These are phyloP conservation scores for Aquanectria penicillioides DNA, from an alignment of 2,329 filamentous ascomycete species.

Conservation along the genomic window DNA sequence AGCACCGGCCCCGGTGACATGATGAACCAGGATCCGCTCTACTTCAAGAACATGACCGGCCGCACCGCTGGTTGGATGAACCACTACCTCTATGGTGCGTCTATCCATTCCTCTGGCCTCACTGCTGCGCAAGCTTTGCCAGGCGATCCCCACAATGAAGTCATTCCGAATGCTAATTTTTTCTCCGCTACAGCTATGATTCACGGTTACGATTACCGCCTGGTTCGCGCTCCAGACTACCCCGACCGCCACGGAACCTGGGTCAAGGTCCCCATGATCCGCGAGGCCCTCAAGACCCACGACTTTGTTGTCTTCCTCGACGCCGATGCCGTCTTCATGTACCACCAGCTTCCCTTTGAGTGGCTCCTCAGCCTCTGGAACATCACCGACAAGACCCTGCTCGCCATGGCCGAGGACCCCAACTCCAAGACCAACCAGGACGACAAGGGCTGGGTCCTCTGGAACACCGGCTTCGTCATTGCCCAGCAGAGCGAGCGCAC, in stretches of 20 bases:
- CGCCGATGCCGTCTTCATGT: conserved; percentile 53
- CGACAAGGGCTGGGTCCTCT: conserved; percentile 34
- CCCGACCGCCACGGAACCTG: conserved; percentile 56
- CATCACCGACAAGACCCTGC: conserved; percentile 49
- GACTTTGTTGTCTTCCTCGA: conserved; percentile 57
- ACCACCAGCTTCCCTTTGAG: conserved; percentile 56
- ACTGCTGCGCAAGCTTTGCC: too few relatives aligned
- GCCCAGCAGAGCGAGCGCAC: conserved; percentile 36
- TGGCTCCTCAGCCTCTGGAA: conserved; percentile 60
- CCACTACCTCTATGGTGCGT: conserved; percentile 36
- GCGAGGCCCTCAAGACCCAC: conserved; percentile 51
- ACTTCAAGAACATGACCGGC: conserved; percentile 28
- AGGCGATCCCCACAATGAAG: too few relatives aligned
- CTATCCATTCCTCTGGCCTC: too few relatives aligned
- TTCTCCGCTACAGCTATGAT: conserved; percentile 43
- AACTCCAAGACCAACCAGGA: conserved; percentile 50
- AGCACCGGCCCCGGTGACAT: conserved; percentile 27
- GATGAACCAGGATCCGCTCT: conserved; percentile 25
- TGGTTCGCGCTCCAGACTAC: conserved; percentile 54
- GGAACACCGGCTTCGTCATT: conserved; percentile 36
- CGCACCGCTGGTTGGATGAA: conserved; percentile 33
- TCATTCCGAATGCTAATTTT: too few relatives aligned
- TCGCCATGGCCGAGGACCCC: conserved; percentile 58
- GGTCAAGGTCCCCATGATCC: conserved; percentile 54
- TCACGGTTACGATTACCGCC: conserved; percentile 61